Evolutionary conservation across 2,329 filamentous ascomycete species (phyloP), one percentile per base, ranked within the genome.

Genomic region (Ophiostoma triangulosporum): DNA sequence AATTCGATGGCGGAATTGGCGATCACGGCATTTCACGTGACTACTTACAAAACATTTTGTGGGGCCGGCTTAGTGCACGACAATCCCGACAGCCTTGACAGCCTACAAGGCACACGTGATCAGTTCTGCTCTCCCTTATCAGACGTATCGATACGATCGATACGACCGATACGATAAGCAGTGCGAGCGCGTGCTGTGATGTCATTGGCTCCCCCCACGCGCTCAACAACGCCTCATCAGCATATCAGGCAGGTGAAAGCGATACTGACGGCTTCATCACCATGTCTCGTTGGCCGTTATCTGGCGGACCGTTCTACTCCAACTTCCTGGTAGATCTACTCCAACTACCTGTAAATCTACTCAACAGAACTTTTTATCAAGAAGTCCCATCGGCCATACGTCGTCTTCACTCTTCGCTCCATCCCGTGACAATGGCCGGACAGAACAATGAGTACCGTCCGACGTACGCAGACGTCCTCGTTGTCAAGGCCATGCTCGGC

Each of bases 401-500:
- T 14, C 8, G 38, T 14, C 43, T 22, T 17, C 27, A 24, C n/a
- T n/a, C n/a, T n/a, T n/a, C n/a, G n/a, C n/a, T n/a, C n/a, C n/a
- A n/a, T n/a, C n/a, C n/a, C n/a, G n/a, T n/a, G n/a, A n/a, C n/a
- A n/a, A n/a, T n/a, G n/a, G n/a, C n/a, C n/a, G n/a, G n/a, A n/a
- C 26, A 38, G 27, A 9, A 24, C 15, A 22, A 15, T 15, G 32
- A 11, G 9, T 54, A 50, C 54, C 58, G 66, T 14, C 73, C 76
- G 1, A 67, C 64, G 0, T 63, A 72, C 4, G 62, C 68, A 38
- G 77, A 83, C 61, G 72, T 81, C 1, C 57, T 72, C 3, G 62
- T 73, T 1, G 70, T 73, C 11, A 76, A 75, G 52, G 60, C 68
- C 12, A 69, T 77, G 62, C 62, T 83, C n/a, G 61, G 60, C 26